A percentile compares a stretch with the other conserved stretches of the same genome.
These are phyloP conservation scores for Coniochaeta sp. DNA, from an alignment of 2,329 filamentous ascomycete species.

Conservation along the genomic window DNA sequence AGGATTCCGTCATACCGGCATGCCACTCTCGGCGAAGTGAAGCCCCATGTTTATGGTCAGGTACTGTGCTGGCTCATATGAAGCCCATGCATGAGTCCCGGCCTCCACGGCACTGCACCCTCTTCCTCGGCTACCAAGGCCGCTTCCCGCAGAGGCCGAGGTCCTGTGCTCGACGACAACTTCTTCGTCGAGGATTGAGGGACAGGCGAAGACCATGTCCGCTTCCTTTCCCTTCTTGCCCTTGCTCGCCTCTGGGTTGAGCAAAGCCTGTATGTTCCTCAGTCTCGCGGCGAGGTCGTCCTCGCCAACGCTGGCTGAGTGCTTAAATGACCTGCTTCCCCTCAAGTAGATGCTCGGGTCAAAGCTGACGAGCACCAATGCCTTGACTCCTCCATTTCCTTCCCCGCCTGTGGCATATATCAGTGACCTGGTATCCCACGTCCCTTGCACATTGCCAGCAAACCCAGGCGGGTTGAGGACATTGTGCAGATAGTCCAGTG, in stretches of 20 bases:
- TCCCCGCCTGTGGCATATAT: conserved; percentile 32
- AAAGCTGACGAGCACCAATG: conserved; percentile 35
- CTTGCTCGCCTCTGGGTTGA: background rate
- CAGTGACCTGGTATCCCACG: conserved; percentile 39
- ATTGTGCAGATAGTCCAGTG: conserved; percentile 25
- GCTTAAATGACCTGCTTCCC: conserved; percentile 17
- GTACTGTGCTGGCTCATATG: background rate
- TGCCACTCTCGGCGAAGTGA: background rate
- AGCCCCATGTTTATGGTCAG: background rate
- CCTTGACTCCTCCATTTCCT: conserved; percentile 15
- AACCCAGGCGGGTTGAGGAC: conserved; percentile 31
- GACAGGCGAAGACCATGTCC: background rate
- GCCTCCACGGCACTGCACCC: background rate
- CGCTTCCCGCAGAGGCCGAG: background rate
- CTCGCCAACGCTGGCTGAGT: background rate
- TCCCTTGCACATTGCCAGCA: conserved; percentile 29
- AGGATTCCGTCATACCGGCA: background rate
- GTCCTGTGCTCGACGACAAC: background rate
- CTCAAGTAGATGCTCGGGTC: conserved; percentile 30
- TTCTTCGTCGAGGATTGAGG: background rate
- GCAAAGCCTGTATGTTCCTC: background rate
- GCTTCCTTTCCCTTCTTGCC: background rate
- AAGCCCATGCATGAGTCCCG: background rate
- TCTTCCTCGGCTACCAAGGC: background rate
- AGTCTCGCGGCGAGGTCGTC: background rate